Evolutionary conservation across 306 rosid species (phyloP), one percentile per base, ranked within the genome.

Genomic region (Arachis hypogaea): DNA sequence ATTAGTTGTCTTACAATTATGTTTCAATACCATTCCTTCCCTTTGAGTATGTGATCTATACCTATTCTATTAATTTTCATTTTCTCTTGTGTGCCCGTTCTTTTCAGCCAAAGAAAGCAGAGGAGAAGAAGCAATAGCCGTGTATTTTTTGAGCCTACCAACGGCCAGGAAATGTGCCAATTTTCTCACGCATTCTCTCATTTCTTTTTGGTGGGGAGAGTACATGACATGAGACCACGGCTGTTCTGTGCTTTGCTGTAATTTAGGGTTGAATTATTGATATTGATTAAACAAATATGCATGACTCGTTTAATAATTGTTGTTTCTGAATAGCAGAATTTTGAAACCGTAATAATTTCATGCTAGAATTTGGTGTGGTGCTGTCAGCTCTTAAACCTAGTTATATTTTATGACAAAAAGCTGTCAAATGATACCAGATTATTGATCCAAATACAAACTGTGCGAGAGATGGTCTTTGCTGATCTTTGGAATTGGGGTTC

Each of bases 41-140:
- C 9, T 70, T 33, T 54, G 55, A 69, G 62, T 42, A 72, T 22
- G 63, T 44, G 51, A 45, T 51, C 5, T 38, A 60, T 22, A 22
- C 58, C 12, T 56, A 55, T 16, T 74, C 5, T 18, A 12, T 78
- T 36, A 58, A 68, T 69, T 40, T 69, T 66, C 10, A 22, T 29
- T 22, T 4, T 45, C 12, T 64, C 72, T 52, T 41, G 12, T 59
- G 68, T 75, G 46, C 68, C 59, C 38, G 44, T 60, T 46, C 83
- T 68, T 88, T 86, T 51, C 94, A 91, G 96, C 96, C 96, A 5
- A 91, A 91, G 88, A 93, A 93, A 91, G 97, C 97, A 44, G 89
- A 88, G 82, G 97, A 89, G 62, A 91, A 89, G 84, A 87, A 86
- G 88, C 92, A 87, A 69, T 92, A 68, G 57, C 78, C 63, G 6